Base-by-base conservation (phyloP, 345 rosid species). In the Melastoma malabathricum region DNA sequence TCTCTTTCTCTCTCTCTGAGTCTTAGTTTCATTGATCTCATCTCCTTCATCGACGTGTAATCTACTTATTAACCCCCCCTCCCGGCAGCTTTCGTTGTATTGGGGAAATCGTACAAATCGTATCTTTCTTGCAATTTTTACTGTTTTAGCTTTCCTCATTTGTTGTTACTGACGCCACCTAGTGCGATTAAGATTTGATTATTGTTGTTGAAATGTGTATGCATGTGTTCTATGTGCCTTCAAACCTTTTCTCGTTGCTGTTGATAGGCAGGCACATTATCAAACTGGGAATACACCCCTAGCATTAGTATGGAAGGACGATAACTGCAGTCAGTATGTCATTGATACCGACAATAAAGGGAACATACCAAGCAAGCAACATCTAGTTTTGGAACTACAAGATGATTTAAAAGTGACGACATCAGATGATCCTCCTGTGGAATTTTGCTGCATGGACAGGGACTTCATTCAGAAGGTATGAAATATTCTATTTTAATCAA, bases 251-350 rank as follows among this genome's bases (percentile, higher is more conserved):
- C 54, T 56, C 51, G 53, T 47, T 31, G 18, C 44, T 64, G 43
- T 68, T 61, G 17, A 20, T 72, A 92, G 97, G 74, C 81, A 77
- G 72, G 81, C 97, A 46, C 95, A 82, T 51, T 92, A 87, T 78
- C 93, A 84, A 66, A 72, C 78, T 23, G 98, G 97, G 48, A 87
- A 74, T 63, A 87, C 98, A 39, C 98, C 96, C 18, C 72, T 92
- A n/a, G 86, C 80, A 44, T 70, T 92, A 72, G 86, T 87, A 39
- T 92, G 98, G 98, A 92, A 87, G 67, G 98, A 92, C 61, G 90
- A 77, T 62, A 77, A 70, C 25, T 92, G 95, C 59, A 87, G 95
- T 69, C 95, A 79, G 64, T 92, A 81, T 72, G 95, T 87, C 59
- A 80, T 92, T 29, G 98, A 92, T 71, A 87, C 98, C 2, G 98